Conservation (phyloP, 257 asterid species). For the Osmanthus fragrans region DNA sequence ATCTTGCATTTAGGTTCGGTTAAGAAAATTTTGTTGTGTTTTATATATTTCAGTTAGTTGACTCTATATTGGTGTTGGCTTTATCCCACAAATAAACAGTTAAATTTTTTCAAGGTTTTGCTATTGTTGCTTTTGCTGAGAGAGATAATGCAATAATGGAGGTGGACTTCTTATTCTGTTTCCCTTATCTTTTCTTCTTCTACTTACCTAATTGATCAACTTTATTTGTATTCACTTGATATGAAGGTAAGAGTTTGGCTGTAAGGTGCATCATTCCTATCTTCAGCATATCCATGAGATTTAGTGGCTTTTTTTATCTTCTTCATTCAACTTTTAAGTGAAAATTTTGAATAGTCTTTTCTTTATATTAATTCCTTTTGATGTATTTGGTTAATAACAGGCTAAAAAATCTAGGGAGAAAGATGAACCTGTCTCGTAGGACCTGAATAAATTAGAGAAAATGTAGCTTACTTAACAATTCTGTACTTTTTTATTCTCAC, state of each 20-base stretch:
- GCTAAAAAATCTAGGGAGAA: conserved; percentile 88
- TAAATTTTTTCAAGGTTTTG: too few relatives aligned
- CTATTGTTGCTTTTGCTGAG: too few relatives aligned
- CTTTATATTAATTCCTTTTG: conserved; percentile 8
- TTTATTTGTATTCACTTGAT: neutral
- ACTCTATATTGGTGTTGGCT: too few relatives aligned
- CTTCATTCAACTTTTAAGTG: conserved; percentile 18
- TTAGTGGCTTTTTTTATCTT: neutral
- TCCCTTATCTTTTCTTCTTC: too few relatives aligned
- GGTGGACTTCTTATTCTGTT: too few relatives aligned
- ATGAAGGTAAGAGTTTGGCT: conserved; percentile 14
- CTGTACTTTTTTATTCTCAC: neutral
- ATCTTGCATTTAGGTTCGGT: neutral
- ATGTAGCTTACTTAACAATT: conserved; percentile 43
- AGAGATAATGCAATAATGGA: too few relatives aligned
- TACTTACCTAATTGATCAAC: conserved; percentile 1
- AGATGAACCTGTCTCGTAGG: conserved; percentile 66
- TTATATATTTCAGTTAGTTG: neutral
- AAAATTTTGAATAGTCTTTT: neutral
- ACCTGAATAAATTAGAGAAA: conserved; percentile 49
- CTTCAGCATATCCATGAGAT: conserved; percentile 14
- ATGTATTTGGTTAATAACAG: conserved; percentile 35
- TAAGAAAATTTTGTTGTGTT: neutral
- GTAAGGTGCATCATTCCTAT: conserved; percentile 4
- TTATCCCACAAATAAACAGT: too few relatives aligned